A percentile compares a stretch with the other conserved stretches of the same genome.
Conservation (phyloP, 2,329 filamentous ascomycete species). For the Fusarium buxicola region DNA sequence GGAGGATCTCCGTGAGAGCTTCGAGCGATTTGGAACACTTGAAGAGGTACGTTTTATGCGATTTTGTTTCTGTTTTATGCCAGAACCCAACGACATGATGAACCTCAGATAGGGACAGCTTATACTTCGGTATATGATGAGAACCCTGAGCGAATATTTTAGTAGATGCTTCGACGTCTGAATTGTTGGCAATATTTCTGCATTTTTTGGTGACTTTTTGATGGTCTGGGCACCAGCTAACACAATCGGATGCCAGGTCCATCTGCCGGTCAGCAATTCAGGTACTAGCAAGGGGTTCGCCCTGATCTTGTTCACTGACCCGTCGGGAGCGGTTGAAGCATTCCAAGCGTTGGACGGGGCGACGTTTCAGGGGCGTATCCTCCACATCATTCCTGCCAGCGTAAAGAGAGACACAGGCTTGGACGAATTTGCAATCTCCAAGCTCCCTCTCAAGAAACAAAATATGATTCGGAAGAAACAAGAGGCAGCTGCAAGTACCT, state of each 20-base stretch:
- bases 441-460: conserved; percentile 94
- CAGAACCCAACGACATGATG: conserved; percentile 75
- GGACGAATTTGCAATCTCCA: conserved; percentile 89
- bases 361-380: conserved; percentile 89
- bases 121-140: conserved; percentile 94
- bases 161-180: conserved; percentile 99
- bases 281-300: conserved; percentile 90
- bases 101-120: conserved; percentile 99
- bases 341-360: conserved; percentile 84
- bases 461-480: conserved; percentile 88
- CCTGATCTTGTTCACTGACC: conserved; percentile 81
- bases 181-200: conserved; percentile 54
- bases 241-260: conserved; percentile 70
- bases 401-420: conserved; percentile 84
- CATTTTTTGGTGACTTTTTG: conserved; percentile 37
- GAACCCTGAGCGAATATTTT: conserved; percentile 95
- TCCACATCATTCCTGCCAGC: conserved; percentile 89
- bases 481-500: conserved; percentile 80
- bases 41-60: conserved; percentile 80
- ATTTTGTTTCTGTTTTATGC: conserved; percentile 25
- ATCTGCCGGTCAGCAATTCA: conserved; percentile 80
- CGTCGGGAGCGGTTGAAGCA: conserved; percentile 80
- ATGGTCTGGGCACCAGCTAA: conserved; percentile 43
- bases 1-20: conserved; percentile 78
- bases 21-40: conserved; percentile 78